Conservation (phyloP, 1,284 basidiomycete genomes). For the Dichomitus squalens region DNA sequence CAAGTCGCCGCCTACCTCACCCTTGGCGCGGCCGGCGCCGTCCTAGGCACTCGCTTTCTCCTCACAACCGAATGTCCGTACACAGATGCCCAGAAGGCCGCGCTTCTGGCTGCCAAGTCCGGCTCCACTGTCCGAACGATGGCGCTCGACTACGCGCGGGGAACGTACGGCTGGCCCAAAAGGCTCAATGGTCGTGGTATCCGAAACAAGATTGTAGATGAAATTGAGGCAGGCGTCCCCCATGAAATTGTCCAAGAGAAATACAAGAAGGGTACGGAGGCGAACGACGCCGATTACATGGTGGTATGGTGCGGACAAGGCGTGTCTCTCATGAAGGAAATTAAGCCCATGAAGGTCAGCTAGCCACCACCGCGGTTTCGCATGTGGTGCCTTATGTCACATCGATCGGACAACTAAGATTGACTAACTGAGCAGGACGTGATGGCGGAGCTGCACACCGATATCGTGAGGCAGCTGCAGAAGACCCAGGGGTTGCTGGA, state of each 20-base stretch:
- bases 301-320: conserved; percentile 74
- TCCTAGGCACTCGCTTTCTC: conserved; percentile 73
- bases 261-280: conserved; percentile 45
- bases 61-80: conserved; percentile 68
- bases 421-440: conserved; percentile 16
- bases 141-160: conserved; percentile 66
- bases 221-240: conserved; percentile 54
- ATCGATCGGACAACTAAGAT: conserved; percentile 7
- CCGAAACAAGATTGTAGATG: conserved; percentile 58
- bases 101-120: conserved; percentile 53
- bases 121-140: conserved; percentile 58
- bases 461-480: conserved; percentile 19
- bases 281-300: conserved; percentile 50
- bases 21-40: conserved; percentile 67
- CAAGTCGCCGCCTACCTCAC: conserved; percentile 67
- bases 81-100: conserved; percentile 53
- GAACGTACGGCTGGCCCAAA: conserved; percentile 63
- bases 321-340: conserved; percentile 57
- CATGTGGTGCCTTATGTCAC: not conserved
- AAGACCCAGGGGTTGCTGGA: conserved; percentile 12
- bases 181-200: conserved; percentile 69
- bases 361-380: not conserved
- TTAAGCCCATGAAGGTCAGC: conserved; percentile 58
- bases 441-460: conserved; percentile 22
- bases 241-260: conserved; percentile 45